Evolutionary conservation across 164 flowering plant species (phyloP).

Genomic region (Euptelea pleiosperma): DNA sequence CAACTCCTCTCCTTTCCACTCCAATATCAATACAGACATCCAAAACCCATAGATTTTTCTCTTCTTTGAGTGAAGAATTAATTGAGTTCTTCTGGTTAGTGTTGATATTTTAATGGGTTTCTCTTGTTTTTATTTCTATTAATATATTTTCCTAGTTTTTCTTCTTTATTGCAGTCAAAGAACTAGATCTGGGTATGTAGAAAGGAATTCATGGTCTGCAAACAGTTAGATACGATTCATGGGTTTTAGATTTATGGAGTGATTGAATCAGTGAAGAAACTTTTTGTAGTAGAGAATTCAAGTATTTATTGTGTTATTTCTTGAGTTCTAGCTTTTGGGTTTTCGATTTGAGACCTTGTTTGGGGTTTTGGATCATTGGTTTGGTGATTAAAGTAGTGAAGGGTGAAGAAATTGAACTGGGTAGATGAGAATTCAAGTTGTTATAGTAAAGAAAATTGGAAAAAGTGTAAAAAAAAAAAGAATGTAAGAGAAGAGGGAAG

Average conservation of each 20-base stretch:
- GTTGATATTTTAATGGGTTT: too few species aligned
- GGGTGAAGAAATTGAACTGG: neutral
- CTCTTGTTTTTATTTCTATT: neutral
- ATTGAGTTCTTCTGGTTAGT: too few species aligned
- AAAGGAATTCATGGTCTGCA: too few species aligned
- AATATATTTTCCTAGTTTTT: too few species aligned
- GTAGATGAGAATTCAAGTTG: neutral
- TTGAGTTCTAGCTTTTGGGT: neutral
- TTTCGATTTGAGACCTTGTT: too few species aligned
- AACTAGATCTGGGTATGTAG: neutral
- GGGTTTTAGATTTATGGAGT: neutral
- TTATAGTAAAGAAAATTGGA: too few species aligned
- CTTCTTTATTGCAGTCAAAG: too few species aligned
- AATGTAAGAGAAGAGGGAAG: too few species aligned
- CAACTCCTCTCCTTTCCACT: too few species aligned
- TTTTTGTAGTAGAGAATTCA: neutral
- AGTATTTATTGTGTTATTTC: neutral
- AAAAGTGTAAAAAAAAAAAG: too few species aligned
- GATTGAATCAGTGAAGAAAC: too few species aligned
- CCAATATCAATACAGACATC: slow-evolving; percentile 7
- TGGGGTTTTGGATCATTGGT: neutral
- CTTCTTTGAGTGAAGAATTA: neutral
- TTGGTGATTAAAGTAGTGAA: too few species aligned
- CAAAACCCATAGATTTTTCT: slow-evolving; percentile 3
- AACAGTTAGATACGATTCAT: neutral